phyloP scores from a whole-genome alignment of 306 rosid genomes.

The Amphicarpaea edgeworthii region DNA sequence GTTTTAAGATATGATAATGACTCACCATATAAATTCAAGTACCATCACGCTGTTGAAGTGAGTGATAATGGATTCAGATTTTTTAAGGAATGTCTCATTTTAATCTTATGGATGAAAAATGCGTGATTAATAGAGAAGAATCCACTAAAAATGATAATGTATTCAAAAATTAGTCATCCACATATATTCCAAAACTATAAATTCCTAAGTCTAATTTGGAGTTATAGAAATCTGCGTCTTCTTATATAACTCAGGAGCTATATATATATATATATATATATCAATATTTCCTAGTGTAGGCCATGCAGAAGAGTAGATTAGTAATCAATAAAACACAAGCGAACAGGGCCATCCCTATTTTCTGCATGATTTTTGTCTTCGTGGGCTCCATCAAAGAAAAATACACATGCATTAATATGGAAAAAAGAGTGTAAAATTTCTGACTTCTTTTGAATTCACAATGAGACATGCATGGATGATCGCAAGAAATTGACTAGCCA shows the following conservation, averaged over 20 bases:
- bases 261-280: not conserved
- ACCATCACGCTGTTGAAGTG: too few species aligned
- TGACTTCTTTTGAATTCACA: not conserved
- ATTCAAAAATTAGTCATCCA: too few species aligned
- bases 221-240: not conserved
- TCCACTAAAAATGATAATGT: too few species aligned
- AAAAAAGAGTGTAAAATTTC: not conserved
- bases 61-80: too few species aligned
- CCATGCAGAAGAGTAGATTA: not conserved
- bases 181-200: too few species aligned
- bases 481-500: conserved; percentile 18
- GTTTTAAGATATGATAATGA: too few species aligned
- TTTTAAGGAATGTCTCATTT: too few species aligned
- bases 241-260: not conserved
- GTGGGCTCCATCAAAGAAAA: conserved; percentile 46
- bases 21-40: too few species aligned
- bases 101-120: too few species aligned
- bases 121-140: too few species aligned
- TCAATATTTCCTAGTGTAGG: not conserved
- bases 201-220: too few species aligned
- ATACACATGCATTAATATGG: not conserved
- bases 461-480: not conserved
- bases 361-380: conserved; percentile 10
- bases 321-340: not conserved
- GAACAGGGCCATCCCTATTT: not conserved